These are phyloP conservation scores for Boletus tomentosulus DNA, from an alignment of 768 basidiomycete species.

Conservation along the genomic window DNA sequence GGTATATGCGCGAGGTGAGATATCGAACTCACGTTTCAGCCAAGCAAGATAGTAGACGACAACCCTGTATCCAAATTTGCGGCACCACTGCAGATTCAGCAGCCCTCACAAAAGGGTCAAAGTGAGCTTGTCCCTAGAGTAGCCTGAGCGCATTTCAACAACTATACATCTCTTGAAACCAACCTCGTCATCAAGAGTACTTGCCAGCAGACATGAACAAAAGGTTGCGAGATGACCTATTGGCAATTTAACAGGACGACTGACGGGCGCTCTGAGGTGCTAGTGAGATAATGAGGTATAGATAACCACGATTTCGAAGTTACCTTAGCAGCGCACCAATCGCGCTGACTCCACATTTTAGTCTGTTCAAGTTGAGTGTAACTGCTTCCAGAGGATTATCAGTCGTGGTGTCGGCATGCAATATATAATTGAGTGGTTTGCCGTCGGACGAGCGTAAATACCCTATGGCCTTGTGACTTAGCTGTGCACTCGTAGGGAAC, in stretches of 20 bases:
- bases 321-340: constrained; percentile 57
- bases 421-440: constrained; percentile 6
- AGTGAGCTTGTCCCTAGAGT: constrained; percentile 42
- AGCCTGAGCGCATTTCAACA: constrained; percentile 2
- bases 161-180: constrained; percentile 1
- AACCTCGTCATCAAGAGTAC: constrained; percentile 45
- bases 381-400: constrained; percentile 48
- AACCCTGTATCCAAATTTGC: constrained; percentile 50
- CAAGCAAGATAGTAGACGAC: constrained; percentile 46
- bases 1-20: neutral
- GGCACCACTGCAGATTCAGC: constrained; percentile 49
- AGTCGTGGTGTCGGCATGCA: constrained; percentile 12
- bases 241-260: constrained; percentile 66
- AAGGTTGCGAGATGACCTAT: constrained; percentile 59
- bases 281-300: constrained; percentile 1
- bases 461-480: constrained; percentile 5
- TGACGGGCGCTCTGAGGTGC: constrained; percentile 42
- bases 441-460: constrained; percentile 7
- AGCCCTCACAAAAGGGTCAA: constrained; percentile 47
- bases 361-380: constrained; percentile 57
- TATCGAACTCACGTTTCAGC: constrained; percentile 41
- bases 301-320: neutral
- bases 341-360: constrained; percentile 50
- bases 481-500: constrained; percentile 41
- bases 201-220: constrained; percentile 46